Evolutionary conservation across 805 yeast species (phyloP).

Genomic region (Phaffomyces antillensis): DNA sequence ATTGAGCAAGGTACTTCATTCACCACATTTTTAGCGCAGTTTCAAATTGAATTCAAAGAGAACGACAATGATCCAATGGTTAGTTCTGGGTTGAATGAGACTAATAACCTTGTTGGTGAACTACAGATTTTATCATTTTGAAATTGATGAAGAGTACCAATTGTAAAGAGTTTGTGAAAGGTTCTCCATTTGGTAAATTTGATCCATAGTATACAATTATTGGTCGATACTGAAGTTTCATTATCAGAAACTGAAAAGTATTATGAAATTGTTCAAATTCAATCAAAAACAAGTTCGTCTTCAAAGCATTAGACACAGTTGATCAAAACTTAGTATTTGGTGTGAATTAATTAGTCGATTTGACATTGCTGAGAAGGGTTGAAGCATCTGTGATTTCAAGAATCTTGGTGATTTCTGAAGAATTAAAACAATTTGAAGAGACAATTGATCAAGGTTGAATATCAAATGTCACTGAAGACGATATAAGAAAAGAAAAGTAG

Average conservation of each 20-base stretch:
- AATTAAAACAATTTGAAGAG: background rate
- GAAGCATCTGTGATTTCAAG: slow-evolving; percentile 50
- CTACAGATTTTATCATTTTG: slow-evolving; percentile 16
- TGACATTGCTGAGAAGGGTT: slow-evolving; percentile 17
- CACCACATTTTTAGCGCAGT: slow-evolving; percentile 15
- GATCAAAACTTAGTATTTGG: slow-evolving; percentile 20
- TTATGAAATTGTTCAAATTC: slow-evolving; percentile 20
- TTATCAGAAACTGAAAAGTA: slow-evolving; percentile 19
- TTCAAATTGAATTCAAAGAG: slow-evolving; percentile 12
- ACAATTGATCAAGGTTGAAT: slow-evolving; percentile 1
- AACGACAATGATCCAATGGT: slow-evolving; percentile 18
- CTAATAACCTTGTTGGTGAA: slow-evolving; percentile 23
- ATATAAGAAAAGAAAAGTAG: background rate
- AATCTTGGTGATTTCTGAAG: slow-evolving; percentile 55
- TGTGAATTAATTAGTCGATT: slow-evolving; percentile 4
- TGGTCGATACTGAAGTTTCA: slow-evolving; percentile 26
- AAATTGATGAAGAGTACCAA: slow-evolving; percentile 5
- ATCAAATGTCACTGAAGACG: slow-evolving; percentile 1
- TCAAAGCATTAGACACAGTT: slow-evolving; percentile 18
- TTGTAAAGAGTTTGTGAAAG: slow-evolving; percentile 6
- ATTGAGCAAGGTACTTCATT: slow-evolving; percentile 14
- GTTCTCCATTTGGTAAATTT: slow-evolving; percentile 21
- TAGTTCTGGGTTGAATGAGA: slow-evolving; percentile 19
- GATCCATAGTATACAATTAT: slow-evolving; percentile 28
- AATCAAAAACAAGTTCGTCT: slow-evolving; percentile 14